These are phyloP conservation scores for Pterulicium gracile DNA, from an alignment of 1,284 basidiomycete species.

Conservation along the genomic window DNA sequence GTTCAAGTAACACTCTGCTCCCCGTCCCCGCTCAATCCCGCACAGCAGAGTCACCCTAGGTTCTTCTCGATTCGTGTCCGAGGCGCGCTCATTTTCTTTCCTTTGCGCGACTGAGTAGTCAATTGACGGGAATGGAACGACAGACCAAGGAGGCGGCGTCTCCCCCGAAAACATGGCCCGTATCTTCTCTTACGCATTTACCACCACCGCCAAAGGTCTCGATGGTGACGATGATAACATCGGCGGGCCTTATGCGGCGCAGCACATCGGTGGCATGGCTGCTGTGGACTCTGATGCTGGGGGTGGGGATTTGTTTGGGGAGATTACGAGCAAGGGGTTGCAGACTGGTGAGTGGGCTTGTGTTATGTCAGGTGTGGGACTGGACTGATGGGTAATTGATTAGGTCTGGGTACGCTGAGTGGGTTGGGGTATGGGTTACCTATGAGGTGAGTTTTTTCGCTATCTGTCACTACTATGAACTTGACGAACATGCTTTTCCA, in stretches of 20 bases:
- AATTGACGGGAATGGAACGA: too few relatives aligned
- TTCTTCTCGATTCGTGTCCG: conserved; percentile 73
- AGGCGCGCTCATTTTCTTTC: conserved; percentile 20
- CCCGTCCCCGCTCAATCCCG: conserved; percentile 31
- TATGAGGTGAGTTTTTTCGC: conserved; percentile 29
- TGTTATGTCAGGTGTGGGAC: conserved; percentile 11
- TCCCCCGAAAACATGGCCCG: conserved; percentile 61
- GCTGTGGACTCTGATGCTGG: conserved; percentile 42
- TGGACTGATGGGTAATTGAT: not conserved
- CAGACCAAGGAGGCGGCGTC: conserved; percentile 77
- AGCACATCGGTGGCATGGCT: conserved; percentile 61
- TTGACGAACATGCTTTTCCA: conserved; percentile 18
- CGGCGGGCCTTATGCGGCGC: conserved; percentile 63
- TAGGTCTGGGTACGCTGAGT: conserved; percentile 57
- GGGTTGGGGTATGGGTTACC: conserved; percentile 81
- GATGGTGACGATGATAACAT: conserved; percentile 31
- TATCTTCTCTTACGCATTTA: conserved; percentile 88
- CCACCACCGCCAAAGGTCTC: conserved; percentile 48
- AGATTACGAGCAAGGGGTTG: conserved; percentile 66
- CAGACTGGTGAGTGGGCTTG: conserved; percentile 57
- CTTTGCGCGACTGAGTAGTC: too few relatives aligned
- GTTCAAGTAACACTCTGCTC: conserved; percentile 61
- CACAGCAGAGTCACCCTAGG: conserved; percentile 21
- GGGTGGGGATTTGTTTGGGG: conserved; percentile 54
- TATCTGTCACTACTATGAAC: not conserved